Base-by-base conservation (phyloP, 495 filamentous ascomycete genomes). In the Daldinia vernicosa region DNA sequence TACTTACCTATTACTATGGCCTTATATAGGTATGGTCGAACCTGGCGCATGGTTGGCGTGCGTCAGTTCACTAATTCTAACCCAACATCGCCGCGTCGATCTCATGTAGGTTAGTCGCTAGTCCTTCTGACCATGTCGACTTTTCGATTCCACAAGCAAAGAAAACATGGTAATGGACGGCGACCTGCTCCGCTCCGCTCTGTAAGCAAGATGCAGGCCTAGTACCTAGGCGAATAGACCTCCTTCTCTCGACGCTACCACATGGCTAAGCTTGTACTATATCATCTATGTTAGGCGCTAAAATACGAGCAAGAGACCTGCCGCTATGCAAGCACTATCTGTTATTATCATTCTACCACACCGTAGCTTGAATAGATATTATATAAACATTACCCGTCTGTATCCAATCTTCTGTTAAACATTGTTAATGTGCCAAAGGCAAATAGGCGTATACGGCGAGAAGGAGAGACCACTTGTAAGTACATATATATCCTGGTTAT, bases 391-490 rank as follows among this genome's bases (percentile, higher is more conserved):
- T 56, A 40, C 26, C 67, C 60, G 52, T 64, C 52, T 32, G 37
- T 45, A 40, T 56, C 55, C 51, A 43, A 26, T 50, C 28, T 26
- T 24, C 35, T 59, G 35, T 39, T 58, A 28, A 55, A 40, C 63
- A 43, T 27, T 58, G 58, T 61, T 47, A 47, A 71, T 9, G 62
- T 32, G 57, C 52, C 62, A 43, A 62, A 58, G 37, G 3, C 43
- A 19, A 35, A 4, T 22, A 11, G 58, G 35, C 15, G 39, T 27
- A 2, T 27, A 19, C n/a, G 27, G 35, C 27, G 30, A 30, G 32
- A 32, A 39, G 37, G 68, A 62, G 52, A 66, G 62, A 63, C 37
- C 28, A 19, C 19, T 56, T 52, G 56, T 72, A 72, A 69, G 60
- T 66, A 68, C 65, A 68, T 69, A 27, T 56, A 64, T 60, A 61